Conservation (phyloP, 805 yeast genomes). For the Komagataella mondaviorum region DNA sequence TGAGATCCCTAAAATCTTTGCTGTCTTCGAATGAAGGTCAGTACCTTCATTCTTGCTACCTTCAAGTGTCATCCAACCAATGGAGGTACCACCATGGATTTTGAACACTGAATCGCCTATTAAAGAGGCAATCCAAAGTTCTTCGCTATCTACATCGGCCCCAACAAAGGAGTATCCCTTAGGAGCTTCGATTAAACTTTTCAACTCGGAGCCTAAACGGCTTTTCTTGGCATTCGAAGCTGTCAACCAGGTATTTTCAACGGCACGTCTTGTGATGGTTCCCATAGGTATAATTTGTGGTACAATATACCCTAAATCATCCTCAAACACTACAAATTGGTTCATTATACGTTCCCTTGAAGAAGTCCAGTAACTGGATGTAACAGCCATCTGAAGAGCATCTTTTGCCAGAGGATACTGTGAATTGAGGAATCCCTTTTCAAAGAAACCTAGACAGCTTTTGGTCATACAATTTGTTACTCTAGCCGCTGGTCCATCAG, state of each 20-base stretch:
- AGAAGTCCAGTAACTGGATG: constrained; percentile 89
- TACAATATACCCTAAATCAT: constrained; percentile 50
- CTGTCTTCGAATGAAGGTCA: constrained; percentile 90
- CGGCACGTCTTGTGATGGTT: constrained; percentile 90
- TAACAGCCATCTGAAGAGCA: constrained; percentile 64
- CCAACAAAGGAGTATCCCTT: constrained; percentile 86
- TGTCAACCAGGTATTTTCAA: constrained; percentile 94
- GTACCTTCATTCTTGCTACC: constrained; percentile 89
- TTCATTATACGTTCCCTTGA: constrained; percentile 71
- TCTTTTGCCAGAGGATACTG: constrained; percentile 60
- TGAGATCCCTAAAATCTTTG: constrained; percentile 75
- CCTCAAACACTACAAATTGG: constrained; percentile 70
- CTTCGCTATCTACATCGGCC: constrained; percentile 98
- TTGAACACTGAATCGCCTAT: constrained; percentile 86
- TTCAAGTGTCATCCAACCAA: constrained; percentile 99
- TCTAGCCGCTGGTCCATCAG: constrained; percentile 62
- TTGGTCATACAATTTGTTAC: constrained; percentile 74
- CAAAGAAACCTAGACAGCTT: constrained; percentile 56
- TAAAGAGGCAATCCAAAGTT: constrained; percentile 93
- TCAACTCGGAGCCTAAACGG: constrained; percentile 87
- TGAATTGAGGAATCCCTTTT: constrained; percentile 59
- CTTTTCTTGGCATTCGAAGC: constrained; percentile 86
- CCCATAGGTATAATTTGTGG: constrained; percentile 91
- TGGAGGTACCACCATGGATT: constrained; percentile 89
- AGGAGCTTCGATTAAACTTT: constrained; percentile 80